Evolutionary conservation across 2,329 filamentous ascomycete genomes (phyloP).

Genomic region (Colletotrichum phormii): DNA sequence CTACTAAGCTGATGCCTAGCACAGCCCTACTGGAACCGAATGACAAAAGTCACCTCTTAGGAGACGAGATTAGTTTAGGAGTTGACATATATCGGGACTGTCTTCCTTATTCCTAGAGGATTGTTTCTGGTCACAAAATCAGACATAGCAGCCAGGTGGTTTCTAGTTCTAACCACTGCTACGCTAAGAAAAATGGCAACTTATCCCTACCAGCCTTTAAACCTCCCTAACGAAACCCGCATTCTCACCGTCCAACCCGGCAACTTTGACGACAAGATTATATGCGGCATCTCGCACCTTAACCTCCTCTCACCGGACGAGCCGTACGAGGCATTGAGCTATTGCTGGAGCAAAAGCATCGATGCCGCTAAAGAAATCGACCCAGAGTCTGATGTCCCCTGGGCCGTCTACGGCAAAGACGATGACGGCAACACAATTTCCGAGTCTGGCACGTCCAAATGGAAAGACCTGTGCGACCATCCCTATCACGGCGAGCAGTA

Average conservation of each 20-base stretch:
- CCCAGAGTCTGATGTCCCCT: constrained; percentile 6
- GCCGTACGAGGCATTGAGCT: constrained; percentile 40
- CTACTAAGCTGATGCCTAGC: no score
- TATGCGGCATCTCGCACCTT: constrained; percentile 14
- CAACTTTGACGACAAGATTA: constrained; percentile 9
- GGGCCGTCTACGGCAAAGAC: constrained; percentile 20
- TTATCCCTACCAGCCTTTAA: constrained; percentile 17
- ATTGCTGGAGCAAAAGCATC: constrained; percentile 39
- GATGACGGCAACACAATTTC: neutral
- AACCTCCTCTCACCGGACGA: neutral
- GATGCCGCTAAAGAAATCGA: neutral
- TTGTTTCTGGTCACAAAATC: no score
- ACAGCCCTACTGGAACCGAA: no score
- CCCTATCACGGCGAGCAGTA: constrained; percentile 33
- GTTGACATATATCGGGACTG: no score
- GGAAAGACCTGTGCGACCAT: constrained; percentile 40
- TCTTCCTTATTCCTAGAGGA: no score
- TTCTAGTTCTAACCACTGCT: no score
- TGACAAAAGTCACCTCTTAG: no score
- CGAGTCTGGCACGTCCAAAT: neutral
- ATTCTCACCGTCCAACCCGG: constrained; percentile 25
- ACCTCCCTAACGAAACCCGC: constrained; percentile 30
- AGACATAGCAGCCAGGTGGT: no score
- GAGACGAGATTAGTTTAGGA: no score
- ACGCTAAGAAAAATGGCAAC: neutral